These are phyloP conservation scores for Phytophthora sp. DNA, from an alignment of 352 stramenopile species.

Conservation along the genomic window DNA sequence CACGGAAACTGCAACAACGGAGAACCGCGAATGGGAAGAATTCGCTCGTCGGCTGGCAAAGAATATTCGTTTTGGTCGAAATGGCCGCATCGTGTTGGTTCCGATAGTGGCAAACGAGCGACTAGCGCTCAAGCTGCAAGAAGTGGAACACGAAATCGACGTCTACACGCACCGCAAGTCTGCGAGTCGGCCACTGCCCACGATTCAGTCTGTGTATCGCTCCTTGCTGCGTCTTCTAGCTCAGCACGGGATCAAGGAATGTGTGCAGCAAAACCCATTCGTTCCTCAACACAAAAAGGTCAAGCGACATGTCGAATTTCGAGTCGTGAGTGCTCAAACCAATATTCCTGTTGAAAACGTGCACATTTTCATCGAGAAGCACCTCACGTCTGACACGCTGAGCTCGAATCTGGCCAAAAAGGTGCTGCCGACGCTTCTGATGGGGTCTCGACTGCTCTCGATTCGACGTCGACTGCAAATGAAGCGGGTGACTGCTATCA, in stretches of 20 bases:
- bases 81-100: conserved; percentile 54
- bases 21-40: conserved; percentile 36
- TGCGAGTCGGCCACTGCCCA: conserved; percentile 40
- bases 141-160: conserved; percentile 37
- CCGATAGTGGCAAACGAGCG: conserved; percentile 14
- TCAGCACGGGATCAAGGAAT: conserved; percentile 69
- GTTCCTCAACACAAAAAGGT: conserved; percentile 46
- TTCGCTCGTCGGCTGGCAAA: conserved; percentile 55
- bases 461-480: conserved; percentile 65
- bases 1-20: conserved; percentile 2
- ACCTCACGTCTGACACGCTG: conserved; percentile 45
- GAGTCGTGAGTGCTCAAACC: conserved; percentile 58
- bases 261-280: conserved; percentile 70
- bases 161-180: conserved; percentile 54
- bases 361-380: conserved; percentile 69
- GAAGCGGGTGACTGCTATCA: conserved; percentile 50
- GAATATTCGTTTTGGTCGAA: conserved; percentile 71
- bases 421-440: conserved; percentile 67
- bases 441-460: conserved; percentile 66
- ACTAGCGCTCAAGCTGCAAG: conserved; percentile 54
- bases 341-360: conserved; percentile 51
- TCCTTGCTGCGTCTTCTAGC: conserved; percentile 50
- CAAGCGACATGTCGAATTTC: conserved; percentile 58
- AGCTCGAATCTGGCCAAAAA: conserved; percentile 61
- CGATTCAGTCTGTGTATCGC: conserved; percentile 58